phyloP scores from a whole-genome alignment of 306 rosid genomes.

The Rosa persica region DNA sequence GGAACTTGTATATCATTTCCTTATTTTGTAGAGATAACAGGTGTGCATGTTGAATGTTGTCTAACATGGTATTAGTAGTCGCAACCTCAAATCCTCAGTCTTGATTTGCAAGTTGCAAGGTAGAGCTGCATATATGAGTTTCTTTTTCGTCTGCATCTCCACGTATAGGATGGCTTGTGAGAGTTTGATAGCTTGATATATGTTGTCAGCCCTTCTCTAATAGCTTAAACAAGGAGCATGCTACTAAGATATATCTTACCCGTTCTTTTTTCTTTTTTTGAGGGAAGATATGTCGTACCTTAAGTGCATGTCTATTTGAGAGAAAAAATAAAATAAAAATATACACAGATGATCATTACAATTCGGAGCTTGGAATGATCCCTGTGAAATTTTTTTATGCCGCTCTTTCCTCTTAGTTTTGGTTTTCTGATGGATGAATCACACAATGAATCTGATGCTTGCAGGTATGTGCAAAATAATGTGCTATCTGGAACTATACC shows the following conservation, averaged over 20 bases:
- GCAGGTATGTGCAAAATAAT: slow-evolving; percentile 87
- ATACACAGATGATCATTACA: neutral
- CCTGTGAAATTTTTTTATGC: neutral
- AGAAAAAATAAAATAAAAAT: too few species aligned
- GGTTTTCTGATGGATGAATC: slow-evolving; percentile 12
- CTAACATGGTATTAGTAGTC: neutral
- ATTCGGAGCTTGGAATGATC: neutral
- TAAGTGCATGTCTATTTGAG: neutral
- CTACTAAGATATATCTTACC: neutral
- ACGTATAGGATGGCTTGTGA: neutral
- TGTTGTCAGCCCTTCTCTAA: neutral
- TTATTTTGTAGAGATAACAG: neutral
- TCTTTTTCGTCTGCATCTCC: neutral
- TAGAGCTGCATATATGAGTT: neutral
- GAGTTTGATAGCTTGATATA: slow-evolving; percentile 1
- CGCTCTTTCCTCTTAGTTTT: slow-evolving; percentile 2
- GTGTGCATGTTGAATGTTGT: neutral
- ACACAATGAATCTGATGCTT: slow-evolving; percentile 31
- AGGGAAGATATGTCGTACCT: neutral
- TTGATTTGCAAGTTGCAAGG: slow-evolving; percentile 2
- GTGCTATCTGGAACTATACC: slow-evolving; percentile 79
- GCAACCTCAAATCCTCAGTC: neutral
- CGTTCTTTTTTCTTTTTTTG: neutral
- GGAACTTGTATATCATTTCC: slow-evolving; percentile 17
- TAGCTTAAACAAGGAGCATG: neutral